phyloP scores from a whole-genome alignment of 2,329 filamentous ascomycete species.

The Pyricularia grisea region DNA sequence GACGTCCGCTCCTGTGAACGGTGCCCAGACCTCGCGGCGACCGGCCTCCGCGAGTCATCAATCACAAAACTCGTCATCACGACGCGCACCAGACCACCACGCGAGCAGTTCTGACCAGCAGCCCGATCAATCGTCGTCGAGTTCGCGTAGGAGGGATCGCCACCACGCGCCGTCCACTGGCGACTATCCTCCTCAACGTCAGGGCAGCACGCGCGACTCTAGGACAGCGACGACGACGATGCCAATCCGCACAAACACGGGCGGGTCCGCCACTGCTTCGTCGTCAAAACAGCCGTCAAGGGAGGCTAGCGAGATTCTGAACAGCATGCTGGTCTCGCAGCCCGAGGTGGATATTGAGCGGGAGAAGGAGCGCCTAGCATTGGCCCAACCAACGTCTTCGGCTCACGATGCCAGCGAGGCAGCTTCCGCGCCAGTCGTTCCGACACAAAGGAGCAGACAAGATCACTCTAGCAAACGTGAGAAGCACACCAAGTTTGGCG shows the following conservation, averaged over 20 bases:
- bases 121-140: slow-evolving; percentile 25
- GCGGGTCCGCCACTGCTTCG: slow-evolving; percentile 32
- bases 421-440: slow-evolving; percentile 32
- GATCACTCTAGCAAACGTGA: slow-evolving; percentile 45
- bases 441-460: slow-evolving; percentile 44
- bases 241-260: slow-evolving; percentile 33
- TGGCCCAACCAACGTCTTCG: slow-evolving; percentile 39
- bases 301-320: slow-evolving; percentile 72
- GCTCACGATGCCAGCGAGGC: slow-evolving; percentile 34
- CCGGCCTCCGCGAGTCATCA: slow-evolving; percentile 35
- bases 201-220: slow-evolving; percentile 29
- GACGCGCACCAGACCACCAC: slow-evolving; percentile 24
- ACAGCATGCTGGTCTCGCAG: slow-evolving; percentile 66
- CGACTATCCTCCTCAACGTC: slow-evolving; percentile 15
- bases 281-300: slow-evolving; percentile 53
- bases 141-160: slow-evolving; percentile 28
- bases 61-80: slow-evolving; percentile 27
- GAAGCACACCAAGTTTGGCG: slow-evolving; percentile 85
- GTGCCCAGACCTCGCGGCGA: slow-evolving; percentile 32
- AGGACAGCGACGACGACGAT: slow-evolving; percentile 23
- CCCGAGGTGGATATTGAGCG: slow-evolving; percentile 65
- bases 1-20: slow-evolving; percentile 14
- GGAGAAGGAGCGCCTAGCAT: slow-evolving; percentile 59
- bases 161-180: slow-evolving; percentile 12
- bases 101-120: slow-evolving; percentile 5